Base-by-base conservation (phyloP, 129 eudicot genomes). In the Deinandra increscens region DNA sequence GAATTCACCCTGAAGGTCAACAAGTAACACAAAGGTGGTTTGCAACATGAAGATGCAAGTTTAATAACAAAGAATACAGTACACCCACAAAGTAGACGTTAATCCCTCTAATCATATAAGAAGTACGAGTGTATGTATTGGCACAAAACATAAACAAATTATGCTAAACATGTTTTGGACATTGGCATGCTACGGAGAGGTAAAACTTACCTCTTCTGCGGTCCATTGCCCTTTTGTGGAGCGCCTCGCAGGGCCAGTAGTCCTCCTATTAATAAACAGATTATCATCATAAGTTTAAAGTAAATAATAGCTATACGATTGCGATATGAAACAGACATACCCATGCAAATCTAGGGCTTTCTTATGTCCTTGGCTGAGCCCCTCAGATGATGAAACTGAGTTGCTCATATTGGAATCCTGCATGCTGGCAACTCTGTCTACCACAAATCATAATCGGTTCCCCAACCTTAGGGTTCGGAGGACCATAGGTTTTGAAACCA, bases 181-280 rank as follows among this genome's bases (percentile, higher is more conserved):
- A n/a, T n/a, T n/a, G n/a, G n/a, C n/a, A n/a, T n/a, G n/a, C n/a
- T n/a, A n/a, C n/a, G n/a, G n/a, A n/a, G n/a, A 48, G 9, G 54
- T 4, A 70, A 26, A 26, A 26, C 31, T 26, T 64, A 60, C 96
- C 96, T 91, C 95, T 79, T 88, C 87, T 9, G 85, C 66, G 19
- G 96, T 88, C 98, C 98, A 88, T 66, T 88, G 95, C 48, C 98
- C 98, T 79, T 83, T 88, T 11, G 97, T 84, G 7, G 96, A 91
- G 42, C 94, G 94, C 75, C 96, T 83, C 44, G 96, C 83, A 39
- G 98, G 95, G 55, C 93, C 96, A 54, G 84, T 85, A 13, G 88
- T 83, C 73, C 93, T 80, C 88, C 96, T 91, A 72, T 1, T 63
- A 22, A 50, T 10, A 34, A 42, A 6, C 46, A 42, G 13, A 60